Evolutionary conservation across 495 filamentous ascomycete species (phyloP), one percentile per base, ranked within the genome.

Genomic region (Immersiella caudata): DNA sequence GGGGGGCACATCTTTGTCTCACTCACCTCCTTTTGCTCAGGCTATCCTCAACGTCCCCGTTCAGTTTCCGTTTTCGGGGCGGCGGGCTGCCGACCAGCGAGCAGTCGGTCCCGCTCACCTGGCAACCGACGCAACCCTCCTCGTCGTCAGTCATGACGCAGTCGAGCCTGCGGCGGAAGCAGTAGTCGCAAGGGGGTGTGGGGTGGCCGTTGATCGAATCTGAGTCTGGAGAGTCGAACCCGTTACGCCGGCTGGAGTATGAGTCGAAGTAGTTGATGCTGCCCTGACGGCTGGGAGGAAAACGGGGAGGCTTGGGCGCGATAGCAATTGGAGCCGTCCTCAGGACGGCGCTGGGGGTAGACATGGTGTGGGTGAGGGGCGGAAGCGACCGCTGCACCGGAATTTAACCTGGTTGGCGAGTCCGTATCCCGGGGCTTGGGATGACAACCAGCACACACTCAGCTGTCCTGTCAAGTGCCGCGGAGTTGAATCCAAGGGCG

Each of bases 141-240:
- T 87, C 84, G 26, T 88, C 88, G 54, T 88, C 87, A 74, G 93
- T 91, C 79, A 97, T 91, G 64, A 96, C 93, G 81, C 95, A 99
- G 72, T 93, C 90, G 72, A 89, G 92, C 78, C 94, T 93, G 74
- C 93, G 84, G 78, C 87, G 86, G 65, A 93, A 83, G 79, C 95
- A 99, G 51, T 91, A 78, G 72, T 83, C 84, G 74, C 85, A 87
- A 50, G 83, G 79, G 27, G 64, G 73, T 46, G 77, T 70, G 22
- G 73, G 60, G n/a, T 71, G 72, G 22, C 81, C 79, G 74, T 75
- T 82, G 61, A 79, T 71, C 25, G 82, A 84, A 56, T 80, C 76
- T 21, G 83, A 83, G 52, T 84, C 83, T n/a, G 83, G 75, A 16
- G 75, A 84, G 65, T 83, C 79, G 60, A 81, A 76, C 68, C 82